Evolutionary conservation across 192 early-diverging fungal species (phyloP).

Genomic region (Chytriomyces confervae): DNA sequence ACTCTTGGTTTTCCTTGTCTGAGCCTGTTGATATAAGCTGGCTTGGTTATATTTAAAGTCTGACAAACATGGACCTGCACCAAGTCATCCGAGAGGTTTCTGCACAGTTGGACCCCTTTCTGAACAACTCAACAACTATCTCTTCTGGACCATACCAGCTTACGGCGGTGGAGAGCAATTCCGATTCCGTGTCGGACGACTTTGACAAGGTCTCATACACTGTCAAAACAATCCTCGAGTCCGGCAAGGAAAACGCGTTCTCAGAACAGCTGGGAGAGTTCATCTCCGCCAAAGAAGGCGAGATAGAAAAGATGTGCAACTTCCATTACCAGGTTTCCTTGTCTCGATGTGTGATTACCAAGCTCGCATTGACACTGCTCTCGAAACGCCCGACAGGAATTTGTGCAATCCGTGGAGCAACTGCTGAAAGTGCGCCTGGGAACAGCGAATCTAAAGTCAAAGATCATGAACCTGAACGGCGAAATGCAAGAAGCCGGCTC

Average conservation of each 20-base stretch:
- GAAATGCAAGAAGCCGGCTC: constrained; percentile 84
- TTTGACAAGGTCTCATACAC: constrained; percentile 64
- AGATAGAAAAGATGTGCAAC: constrained; percentile 98
- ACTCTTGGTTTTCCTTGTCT: background rate
- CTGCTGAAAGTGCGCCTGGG: constrained; percentile 92
- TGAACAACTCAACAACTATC: background rate
- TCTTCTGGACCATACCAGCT: constrained; percentile 10
- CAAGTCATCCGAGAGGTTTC: constrained; percentile 27
- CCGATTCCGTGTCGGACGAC: constrained; percentile 43
- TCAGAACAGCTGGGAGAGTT: constrained; percentile 83
- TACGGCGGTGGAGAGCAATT: constrained; percentile 8
- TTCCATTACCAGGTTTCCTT: constrained; percentile 85
- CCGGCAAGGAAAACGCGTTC: constrained; percentile 85
- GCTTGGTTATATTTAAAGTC: background rate
- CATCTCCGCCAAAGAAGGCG: constrained; percentile 86
- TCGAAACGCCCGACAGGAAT: constrained; percentile 65
- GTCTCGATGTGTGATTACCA: background rate
- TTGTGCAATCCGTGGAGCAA: constrained; percentile 92
- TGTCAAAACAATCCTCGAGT: constrained; percentile 88
- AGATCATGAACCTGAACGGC: constrained; percentile 83
- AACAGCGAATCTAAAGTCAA: constrained; percentile 81
- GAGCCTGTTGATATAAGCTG: background rate
- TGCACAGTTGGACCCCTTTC: background rate
- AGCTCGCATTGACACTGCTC: background rate
- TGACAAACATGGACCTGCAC: constrained; percentile 22